Evolutionary conservation across 805 yeast species (phyloP).

Genomic region (Starmerella tilneyi): DNA sequence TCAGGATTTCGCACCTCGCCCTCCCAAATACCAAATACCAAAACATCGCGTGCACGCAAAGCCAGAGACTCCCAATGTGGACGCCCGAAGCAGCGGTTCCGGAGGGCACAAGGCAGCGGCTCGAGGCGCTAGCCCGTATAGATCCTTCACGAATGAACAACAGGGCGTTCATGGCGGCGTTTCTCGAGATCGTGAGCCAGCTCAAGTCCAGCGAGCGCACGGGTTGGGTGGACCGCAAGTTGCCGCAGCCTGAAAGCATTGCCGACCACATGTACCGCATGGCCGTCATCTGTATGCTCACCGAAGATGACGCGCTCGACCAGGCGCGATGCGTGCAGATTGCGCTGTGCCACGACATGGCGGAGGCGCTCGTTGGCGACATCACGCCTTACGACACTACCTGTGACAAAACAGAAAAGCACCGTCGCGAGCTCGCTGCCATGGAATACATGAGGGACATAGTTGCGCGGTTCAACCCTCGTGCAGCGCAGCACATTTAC

Average conservation of each 20-base stretch:
- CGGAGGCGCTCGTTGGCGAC: conserved; percentile 90
- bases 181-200: conserved; percentile 57
- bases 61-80: conserved; percentile 33
- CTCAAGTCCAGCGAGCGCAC: conserved; percentile 77
- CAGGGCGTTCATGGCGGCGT: conserved; percentile 33
- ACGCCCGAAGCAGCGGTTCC: conserved; percentile 48
- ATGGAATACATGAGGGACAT: conserved; percentile 55
- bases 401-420: conserved; percentile 62
- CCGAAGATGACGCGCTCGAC: conserved; percentile 45
- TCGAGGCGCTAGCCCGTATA: conserved; percentile 24
- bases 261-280: conserved; percentile 96
- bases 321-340: conserved; percentile 67
- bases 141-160: conserved; percentile 20
- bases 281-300: conserved; percentile 69
- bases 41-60: background rate
- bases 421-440: conserved; percentile 65
- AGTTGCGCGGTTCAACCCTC: conserved; percentile 52
- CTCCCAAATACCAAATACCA: too few relatives aligned
- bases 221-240: conserved; percentile 78
- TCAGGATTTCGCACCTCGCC: too few relatives aligned
- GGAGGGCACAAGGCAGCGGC: conserved; percentile 33
- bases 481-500: conserved; percentile 52
- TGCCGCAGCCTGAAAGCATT: conserved; percentile 54
- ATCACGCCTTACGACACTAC: conserved; percentile 74
- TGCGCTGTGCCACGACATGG: conserved; percentile 85